Percentiles rank a stretch among this genome's conserved stretches.
Conservation (phyloP, 2,329 filamentous ascomycete genomes). For the Niveomyces coronatus region DNA sequence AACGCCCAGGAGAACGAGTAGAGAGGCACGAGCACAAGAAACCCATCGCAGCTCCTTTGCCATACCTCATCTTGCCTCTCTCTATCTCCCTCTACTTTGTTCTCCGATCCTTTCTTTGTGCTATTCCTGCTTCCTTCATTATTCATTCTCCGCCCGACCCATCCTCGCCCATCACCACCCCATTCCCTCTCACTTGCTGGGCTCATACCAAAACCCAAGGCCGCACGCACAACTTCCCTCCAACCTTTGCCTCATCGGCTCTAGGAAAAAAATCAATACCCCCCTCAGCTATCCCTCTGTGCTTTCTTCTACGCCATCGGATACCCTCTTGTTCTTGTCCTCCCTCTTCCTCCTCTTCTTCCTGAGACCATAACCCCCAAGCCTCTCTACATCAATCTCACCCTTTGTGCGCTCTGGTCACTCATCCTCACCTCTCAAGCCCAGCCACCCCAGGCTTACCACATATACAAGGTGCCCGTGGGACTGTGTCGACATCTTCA, state of each 20-base stretch:
- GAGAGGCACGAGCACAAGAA: constrained; percentile 11
- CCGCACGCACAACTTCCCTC: background rate
- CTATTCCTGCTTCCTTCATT: constrained; percentile 9
- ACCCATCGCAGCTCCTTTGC: constrained; percentile 13
- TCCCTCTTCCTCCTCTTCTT: constrained; percentile 1
- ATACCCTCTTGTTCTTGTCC: background rate
- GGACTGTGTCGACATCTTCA: constrained; percentile 15
- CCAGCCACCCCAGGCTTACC: constrained; percentile 8
- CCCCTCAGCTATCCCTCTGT: too few relatives aligned
- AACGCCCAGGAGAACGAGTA: constrained; percentile 23
- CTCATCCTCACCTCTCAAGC: too few relatives aligned
- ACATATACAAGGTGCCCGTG: constrained; percentile 29
- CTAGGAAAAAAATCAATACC: too few relatives aligned
- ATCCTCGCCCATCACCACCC: too few relatives aligned
- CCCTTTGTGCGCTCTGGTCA: constrained; percentile 6
- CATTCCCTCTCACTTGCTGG: constrained; percentile 10
- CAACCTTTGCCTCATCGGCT: too few relatives aligned
- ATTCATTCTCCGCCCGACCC: too few relatives aligned
- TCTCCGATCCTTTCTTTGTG: constrained; percentile 9
- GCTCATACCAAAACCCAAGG: constrained; percentile 10
- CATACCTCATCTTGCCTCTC: constrained; percentile 14
- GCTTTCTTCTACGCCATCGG: too few relatives aligned
- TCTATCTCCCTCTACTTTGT: constrained; percentile 8
- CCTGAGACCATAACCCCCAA: constrained; percentile 6
- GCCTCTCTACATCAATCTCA: background rate